Base-by-base conservation (phyloP, 2,329 filamentous ascomycete species). In the Fusarium tuaranense region DNA sequence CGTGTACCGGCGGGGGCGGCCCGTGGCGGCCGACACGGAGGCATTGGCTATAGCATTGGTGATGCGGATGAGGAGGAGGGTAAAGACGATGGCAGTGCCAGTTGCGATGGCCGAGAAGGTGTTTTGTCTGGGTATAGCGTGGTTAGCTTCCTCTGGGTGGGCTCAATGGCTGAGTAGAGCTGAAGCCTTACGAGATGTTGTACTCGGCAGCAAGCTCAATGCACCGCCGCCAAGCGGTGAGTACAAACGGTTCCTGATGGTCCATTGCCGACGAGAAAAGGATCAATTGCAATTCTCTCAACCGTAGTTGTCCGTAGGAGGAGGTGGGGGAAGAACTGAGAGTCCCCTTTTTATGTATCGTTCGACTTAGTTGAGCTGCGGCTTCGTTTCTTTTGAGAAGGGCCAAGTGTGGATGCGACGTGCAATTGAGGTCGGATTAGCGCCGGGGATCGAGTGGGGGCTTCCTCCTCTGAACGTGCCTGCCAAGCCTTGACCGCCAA, bases 1-100 rank as follows among this genome's bases (percentile, higher is more conserved):
- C 55, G 82, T 83, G 83, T 93, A 95, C 38, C 84, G 85, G 48
- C 90, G 88, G 10, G 88, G 84, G 73, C 78, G 80, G 64, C 84
- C 83, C 46, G 76, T 70, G 14, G 82, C 79, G 65, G 83, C 80
- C 60, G 64, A 62, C 30, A 78, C 60, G 57, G 76, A 70, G 38
- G 75, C 72, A 16, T 61, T 48, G 36, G 73, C 75, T 53, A 78
- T 75, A 25, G 69, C 64, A 70, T 79, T 71, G 51, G 78, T 72
- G 60, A 79, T 32, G 38, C 78, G 78, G 63, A 84, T 70, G 61
- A 84, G 70, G 62, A 81, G 18, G 44, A 80, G 39, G 60, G 83
- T 80, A 53, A 82, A 67, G 48, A 78, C 53, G 53, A 84, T 70
- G n/a, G 79, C 79, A 55, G 81, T 8, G 13, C 81, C 34, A 34